Evolutionary conservation across 2,329 filamentous ascomycete species (phyloP).

Genomic region (Pyrenophora seminiperda): DNA sequence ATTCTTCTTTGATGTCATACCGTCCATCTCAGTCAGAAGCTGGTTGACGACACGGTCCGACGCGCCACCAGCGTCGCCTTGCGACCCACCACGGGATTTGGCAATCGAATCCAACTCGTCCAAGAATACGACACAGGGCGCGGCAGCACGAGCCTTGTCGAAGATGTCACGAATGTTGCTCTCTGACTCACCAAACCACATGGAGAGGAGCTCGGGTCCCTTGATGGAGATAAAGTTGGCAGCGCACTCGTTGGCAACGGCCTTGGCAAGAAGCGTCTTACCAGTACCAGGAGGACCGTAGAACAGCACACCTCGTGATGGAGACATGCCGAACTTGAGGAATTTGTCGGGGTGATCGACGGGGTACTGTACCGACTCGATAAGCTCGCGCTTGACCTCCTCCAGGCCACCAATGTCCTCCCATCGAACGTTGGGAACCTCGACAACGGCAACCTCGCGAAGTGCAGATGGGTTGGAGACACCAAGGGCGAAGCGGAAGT

Average conservation of each 20-base stretch:
- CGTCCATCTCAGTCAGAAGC: conserved; percentile 98
- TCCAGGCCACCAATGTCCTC: conserved; percentile 99
- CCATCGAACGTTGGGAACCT: conserved; percentile 99
- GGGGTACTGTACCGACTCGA: conserved; percentile 98
- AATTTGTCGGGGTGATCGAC: conserved; percentile 99
- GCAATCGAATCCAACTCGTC: conserved; percentile 99
- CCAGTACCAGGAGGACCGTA: conserved; percentile 99
- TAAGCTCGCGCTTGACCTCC: conserved; percentile 98
- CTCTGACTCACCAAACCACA: conserved; percentile 99
- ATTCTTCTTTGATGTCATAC: conserved; percentile 99
- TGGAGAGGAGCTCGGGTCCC: conserved; percentile 95
- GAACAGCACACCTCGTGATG: conserved; percentile 97
- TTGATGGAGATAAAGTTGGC: conserved; percentile 99
- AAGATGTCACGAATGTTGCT: conserved; percentile 99
- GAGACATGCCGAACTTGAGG: conserved; percentile 99
- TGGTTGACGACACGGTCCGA: conserved; percentile 99
- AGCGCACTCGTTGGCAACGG: conserved; percentile 97
- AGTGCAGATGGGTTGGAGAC: conserved; percentile 98
- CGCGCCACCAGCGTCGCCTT: conserved; percentile 94
- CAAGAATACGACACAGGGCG: conserved; percentile 97
- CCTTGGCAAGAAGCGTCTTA: conserved; percentile 99
- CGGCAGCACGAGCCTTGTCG: conserved; percentile 97
- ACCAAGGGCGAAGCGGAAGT: conserved; percentile 98
- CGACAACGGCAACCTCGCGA: conserved; percentile 97
- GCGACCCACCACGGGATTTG: conserved; percentile 96